These are phyloP conservation scores for Prototheca stagnorum DNA, from an alignment of 163 green algal species.

Conservation along the genomic window DNA sequence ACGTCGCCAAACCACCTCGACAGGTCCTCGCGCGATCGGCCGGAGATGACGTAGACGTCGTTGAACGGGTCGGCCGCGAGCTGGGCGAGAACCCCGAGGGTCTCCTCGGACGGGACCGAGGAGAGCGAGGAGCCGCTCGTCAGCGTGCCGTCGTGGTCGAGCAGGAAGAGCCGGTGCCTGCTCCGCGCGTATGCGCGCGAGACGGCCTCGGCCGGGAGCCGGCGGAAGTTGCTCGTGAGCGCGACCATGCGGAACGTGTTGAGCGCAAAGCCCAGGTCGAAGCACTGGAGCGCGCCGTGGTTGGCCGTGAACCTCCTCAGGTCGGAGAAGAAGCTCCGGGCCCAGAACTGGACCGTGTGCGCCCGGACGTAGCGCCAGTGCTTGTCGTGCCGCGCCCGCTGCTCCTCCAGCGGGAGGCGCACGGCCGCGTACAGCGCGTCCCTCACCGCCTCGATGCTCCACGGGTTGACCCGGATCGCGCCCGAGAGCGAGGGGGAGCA, in stretches of 20 bases:
- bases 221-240: conserved; percentile 84
- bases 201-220: conserved; percentile 47
- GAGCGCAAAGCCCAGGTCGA: conserved; percentile 86
- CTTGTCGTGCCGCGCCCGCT: conserved; percentile 76
- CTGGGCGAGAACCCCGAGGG: conserved; percentile 43
- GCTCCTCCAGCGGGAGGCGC: conserved; percentile 30
- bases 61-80: conserved; percentile 64
- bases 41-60: conserved; percentile 77
- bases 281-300: conserved; percentile 80
- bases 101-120: conserved; percentile 17
- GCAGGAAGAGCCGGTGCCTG: conserved; percentile 58
- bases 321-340: conserved; percentile 60
- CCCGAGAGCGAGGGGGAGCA: conserved; percentile 85
- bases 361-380: conserved; percentile 90
- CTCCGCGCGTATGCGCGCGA: conserved; percentile 32
- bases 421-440: conserved; percentile 80
- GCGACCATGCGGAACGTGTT: conserved; percentile 92
- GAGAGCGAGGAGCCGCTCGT: conserved; percentile 25
- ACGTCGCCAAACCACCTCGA: conserved; percentile 64
- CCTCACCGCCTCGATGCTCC: conserved; percentile 69
- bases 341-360: conserved; percentile 92
- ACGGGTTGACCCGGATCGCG: conserved; percentile 94
- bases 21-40: conserved; percentile 52
- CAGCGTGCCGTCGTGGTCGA: conserved; percentile 91
- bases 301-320: conserved; percentile 56